These are phyloP conservation scores for Hypsizygus ulmarius DNA, from an alignment of 1,284 basidiomycete genomes.

Conservation along the genomic window DNA sequence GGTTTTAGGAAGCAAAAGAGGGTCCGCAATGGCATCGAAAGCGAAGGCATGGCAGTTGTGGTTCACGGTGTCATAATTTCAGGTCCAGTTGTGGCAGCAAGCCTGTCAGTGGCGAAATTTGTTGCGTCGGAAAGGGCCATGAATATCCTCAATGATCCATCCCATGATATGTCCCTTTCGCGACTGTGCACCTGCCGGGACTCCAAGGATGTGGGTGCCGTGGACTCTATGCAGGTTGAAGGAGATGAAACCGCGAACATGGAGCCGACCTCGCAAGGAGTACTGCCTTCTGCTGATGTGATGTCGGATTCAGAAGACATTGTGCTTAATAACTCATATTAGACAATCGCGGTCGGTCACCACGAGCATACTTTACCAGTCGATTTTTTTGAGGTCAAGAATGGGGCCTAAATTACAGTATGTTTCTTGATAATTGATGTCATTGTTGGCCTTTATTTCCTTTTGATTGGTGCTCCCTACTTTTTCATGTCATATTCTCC, in stretches of 20 bases:
- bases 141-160: constrained; percentile 45
- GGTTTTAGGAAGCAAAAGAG: constrained; percentile 46
- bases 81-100: constrained; percentile 57
- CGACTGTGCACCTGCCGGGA: constrained; percentile 55
- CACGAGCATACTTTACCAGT: too few relatives aligned
- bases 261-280: neutral
- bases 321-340: neutral
- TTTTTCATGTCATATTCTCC: too few relatives aligned
- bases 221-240: neutral
- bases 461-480: too few relatives aligned
- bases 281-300: neutral
- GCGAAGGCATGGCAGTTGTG: constrained; percentile 51
- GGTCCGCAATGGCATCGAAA: constrained; percentile 36
- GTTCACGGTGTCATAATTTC: constrained; percentile 57
- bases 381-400: too few relatives aligned
- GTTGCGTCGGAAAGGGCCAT: constrained; percentile 62
- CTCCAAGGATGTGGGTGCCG: constrained; percentile 13
- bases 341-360: constrained; percentile 1
- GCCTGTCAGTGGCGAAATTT: constrained; percentile 58
- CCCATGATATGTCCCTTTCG: constrained; percentile 41
- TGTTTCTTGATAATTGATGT: too few relatives aligned
- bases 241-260: neutral
- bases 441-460: too few relatives aligned
- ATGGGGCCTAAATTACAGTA: too few relatives aligned
- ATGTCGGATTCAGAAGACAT: too few relatives aligned